phyloP scores from a whole-genome alignment of 352 stramenopile species.

The Pythium folliculosum region DNA sequence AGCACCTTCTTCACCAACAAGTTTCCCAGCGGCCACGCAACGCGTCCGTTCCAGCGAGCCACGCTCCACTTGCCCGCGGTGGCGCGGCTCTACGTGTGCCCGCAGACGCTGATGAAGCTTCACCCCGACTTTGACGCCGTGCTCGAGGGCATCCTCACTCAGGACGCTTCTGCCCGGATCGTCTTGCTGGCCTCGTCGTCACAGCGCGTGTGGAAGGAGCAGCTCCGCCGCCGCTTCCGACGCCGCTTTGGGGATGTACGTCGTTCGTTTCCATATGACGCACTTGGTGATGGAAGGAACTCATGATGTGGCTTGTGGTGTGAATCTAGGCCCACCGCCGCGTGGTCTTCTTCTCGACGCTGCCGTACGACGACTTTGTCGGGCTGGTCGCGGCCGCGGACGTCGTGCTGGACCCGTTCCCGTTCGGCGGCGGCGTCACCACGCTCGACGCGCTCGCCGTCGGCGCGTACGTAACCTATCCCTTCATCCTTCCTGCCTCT shows the following conservation, averaged over 20 bases:
- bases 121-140: conserved; percentile 53
- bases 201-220: conserved; percentile 57
- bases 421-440: conserved; percentile 84
- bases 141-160: conserved; percentile 39
- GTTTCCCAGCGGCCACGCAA: not conserved
- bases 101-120: conserved; percentile 73
- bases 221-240: conserved; percentile 44
- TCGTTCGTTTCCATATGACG: not conserved
- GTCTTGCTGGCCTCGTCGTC: conserved; percentile 50
- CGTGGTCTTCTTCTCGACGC: conserved; percentile 60
- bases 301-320: not conserved
- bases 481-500: not conserved
- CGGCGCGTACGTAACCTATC: conserved; percentile 52
- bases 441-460: conserved; percentile 79
- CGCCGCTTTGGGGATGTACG: conserved; percentile 37
- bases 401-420: conserved; percentile 82
- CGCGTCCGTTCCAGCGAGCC: conserved; percentile 28
- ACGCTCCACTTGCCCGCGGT: conserved; percentile 45
- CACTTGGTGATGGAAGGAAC: not conserved
- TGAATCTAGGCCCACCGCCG: conserved; percentile 30
- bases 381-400: conserved; percentile 53
- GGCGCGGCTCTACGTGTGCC: conserved; percentile 56
- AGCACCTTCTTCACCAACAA: conserved; percentile 58
- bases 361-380: conserved; percentile 62
- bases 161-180: conserved; percentile 40